phyloP scores from a whole-genome alignment of 2,329 filamentous ascomycete genomes.

The Cryphonectria naterciae region DNA sequence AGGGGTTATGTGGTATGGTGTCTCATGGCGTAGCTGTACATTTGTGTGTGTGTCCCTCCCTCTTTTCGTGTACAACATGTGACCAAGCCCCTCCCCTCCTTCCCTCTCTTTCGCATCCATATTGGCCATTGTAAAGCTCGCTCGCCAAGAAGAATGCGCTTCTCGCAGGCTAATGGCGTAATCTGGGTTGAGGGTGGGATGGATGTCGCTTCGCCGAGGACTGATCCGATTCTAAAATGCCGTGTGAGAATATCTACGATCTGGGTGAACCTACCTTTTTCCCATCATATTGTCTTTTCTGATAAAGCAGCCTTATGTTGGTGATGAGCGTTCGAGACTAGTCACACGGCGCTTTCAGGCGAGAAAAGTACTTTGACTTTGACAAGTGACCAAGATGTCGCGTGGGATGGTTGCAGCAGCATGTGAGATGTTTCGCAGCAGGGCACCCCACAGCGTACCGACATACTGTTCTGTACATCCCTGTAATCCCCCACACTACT shows the following conservation, averaged over 20 bases:
- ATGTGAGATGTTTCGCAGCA: background rate
- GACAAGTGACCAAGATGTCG: conserved; percentile 1
- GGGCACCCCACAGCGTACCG: background rate
- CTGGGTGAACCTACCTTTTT: background rate
- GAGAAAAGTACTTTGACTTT: background rate
- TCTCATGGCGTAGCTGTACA: background rate
- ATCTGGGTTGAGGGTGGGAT: background rate
- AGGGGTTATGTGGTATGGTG: background rate
- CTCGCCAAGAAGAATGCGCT: background rate
- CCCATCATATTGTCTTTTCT: too few relatives aligned
- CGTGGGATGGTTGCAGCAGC: background rate
- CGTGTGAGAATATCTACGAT: background rate
- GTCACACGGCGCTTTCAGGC: background rate
- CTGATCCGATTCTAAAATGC: background rate
- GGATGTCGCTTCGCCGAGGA: background rate
- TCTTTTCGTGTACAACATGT: background rate
- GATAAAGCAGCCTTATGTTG: background rate
- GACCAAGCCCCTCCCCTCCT: too few relatives aligned
- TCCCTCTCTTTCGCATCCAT: background rate
- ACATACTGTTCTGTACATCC: background rate
- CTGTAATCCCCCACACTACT: background rate
- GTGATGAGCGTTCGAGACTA: too few relatives aligned
- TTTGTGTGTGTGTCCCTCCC: background rate
- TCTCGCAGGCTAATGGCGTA: background rate
- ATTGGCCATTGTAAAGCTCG: background rate